phyloP scores from a whole-genome alignment of 1,139 yeast genomes.

The Nakaseomyces nivariensis region DNA sequence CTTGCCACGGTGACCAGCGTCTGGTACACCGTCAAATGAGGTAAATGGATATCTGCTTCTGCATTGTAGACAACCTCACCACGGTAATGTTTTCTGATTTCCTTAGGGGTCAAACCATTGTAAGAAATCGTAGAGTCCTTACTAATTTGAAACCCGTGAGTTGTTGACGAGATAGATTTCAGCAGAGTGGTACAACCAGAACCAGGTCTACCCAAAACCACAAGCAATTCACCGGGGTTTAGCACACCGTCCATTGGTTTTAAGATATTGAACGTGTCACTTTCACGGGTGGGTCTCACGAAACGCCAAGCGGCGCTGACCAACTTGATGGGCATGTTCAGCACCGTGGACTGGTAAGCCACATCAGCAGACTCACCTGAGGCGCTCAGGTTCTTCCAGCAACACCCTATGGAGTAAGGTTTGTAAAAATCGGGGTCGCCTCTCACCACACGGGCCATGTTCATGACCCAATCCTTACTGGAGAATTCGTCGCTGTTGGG shows the following conservation, averaged over 20 bases:
- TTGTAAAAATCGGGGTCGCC: slow-evolving; percentile 58
- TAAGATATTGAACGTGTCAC: slow-evolving; percentile 42
- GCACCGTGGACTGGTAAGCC: slow-evolving; percentile 67
- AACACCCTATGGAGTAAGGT: slow-evolving; percentile 55
- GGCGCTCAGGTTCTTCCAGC: slow-evolving; percentile 60
- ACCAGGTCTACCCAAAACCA: slow-evolving; percentile 76
- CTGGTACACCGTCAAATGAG: slow-evolving; percentile 62
- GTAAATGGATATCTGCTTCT: slow-evolving; percentile 63
- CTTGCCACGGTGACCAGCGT: slow-evolving; percentile 58
- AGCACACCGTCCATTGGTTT: slow-evolving; percentile 60
- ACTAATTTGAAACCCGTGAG: slow-evolving; percentile 59
- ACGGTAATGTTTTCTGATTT: slow-evolving; percentile 43
- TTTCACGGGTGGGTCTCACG: slow-evolving; percentile 16
- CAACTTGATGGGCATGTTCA: slow-evolving; percentile 36
- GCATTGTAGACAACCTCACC: slow-evolving; percentile 70
- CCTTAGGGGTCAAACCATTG: slow-evolving; percentile 41
- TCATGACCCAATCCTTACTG: slow-evolving; percentile 64
- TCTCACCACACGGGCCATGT: slow-evolving; percentile 46
- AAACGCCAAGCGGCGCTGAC: slow-evolving; percentile 16
- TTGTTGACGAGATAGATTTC: slow-evolving; percentile 59
- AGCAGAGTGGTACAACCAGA: slow-evolving; percentile 76
- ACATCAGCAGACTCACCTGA: slow-evolving; percentile 69
- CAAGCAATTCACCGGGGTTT: slow-evolving; percentile 63
- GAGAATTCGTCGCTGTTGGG: slow-evolving; percentile 49
- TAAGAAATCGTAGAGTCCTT: slow-evolving; percentile 40